Evolutionary conservation across 352 stramenopile species (phyloP).

Genomic region (Globisporangium okanoganense): DNA sequence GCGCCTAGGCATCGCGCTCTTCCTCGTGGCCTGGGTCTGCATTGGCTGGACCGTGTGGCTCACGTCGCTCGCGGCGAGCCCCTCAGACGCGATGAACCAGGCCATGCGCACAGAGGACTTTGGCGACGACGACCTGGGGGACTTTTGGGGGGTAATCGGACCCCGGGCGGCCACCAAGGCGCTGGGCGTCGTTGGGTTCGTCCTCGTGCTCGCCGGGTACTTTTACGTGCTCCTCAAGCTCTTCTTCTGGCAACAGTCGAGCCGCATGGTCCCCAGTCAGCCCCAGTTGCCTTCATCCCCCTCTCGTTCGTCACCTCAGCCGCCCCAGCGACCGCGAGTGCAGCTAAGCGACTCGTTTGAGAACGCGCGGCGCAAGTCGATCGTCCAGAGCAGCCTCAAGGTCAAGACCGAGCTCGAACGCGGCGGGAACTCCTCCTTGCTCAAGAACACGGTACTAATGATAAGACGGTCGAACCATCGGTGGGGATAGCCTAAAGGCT

Average conservation of each 20-base stretch:
- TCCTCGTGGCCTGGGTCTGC: conserved; percentile 9
- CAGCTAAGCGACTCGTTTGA: conserved; percentile 7
- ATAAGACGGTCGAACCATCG: not conserved
- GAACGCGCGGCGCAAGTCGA: conserved; percentile 6
- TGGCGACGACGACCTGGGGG: not conserved
- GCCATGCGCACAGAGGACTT: conserved; percentile 5
- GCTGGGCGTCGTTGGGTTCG: conserved; percentile 6
- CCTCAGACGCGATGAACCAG: conserved; percentile 3
- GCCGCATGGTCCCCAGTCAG: conserved; percentile 1
- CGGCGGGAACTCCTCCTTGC: conserved; percentile 1
- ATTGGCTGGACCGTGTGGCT: conserved; percentile 17
- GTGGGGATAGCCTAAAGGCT: not conserved
- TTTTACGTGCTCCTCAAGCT: conserved; percentile 13
- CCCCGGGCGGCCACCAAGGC: not conserved
- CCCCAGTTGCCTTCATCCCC: not conserved
- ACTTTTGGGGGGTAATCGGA: conserved; percentile 10
- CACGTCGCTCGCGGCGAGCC: conserved; percentile 5
- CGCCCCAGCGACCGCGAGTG: not conserved
- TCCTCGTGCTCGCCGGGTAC: conserved; percentile 4
- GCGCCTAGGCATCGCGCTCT: conserved; percentile 11
- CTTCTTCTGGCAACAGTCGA: conserved; percentile 12
- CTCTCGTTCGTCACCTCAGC: not conserved
- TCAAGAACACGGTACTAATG: conserved; percentile 7
- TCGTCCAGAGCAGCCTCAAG: conserved; percentile 1
- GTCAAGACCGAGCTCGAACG: conserved; percentile 10